Evolutionary conservation across 2,329 filamentous ascomycete genomes (phyloP).

Genomic region (Zalaria sp.): DNA sequence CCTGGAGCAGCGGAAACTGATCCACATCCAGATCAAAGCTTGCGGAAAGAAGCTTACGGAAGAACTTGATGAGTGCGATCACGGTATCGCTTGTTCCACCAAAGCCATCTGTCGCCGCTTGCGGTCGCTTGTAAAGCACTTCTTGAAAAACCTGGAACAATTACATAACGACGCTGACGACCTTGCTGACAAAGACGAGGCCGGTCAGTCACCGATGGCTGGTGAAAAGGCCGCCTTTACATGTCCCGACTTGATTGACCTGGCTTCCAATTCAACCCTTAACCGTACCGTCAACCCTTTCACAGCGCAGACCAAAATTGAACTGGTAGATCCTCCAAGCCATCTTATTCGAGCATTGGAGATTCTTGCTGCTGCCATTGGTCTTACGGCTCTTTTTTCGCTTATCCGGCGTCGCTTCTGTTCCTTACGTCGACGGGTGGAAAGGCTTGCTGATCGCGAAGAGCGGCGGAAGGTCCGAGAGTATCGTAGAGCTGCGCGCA

Average conservation of each 20-base stretch:
- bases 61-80: conserved; percentile 3
- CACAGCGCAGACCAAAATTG: not conserved
- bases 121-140: not conserved
- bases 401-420: conserved; percentile 34
- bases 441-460: conserved; percentile 39
- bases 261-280: not conserved
- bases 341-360: conserved; percentile 26
- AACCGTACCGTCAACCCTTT: conserved; percentile 1
- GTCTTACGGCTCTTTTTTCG: conserved; percentile 28
- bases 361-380: conserved; percentile 28
- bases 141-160: not conserved
- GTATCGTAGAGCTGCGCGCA: conserved; percentile 38
- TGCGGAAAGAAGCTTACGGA: not conserved
- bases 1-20: not conserved
- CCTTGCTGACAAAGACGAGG: conserved; percentile 1
- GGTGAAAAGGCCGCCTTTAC: not conserved
- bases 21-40: not conserved
- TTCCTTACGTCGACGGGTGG: conserved; percentile 35
- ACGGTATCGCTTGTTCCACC: conserved; percentile 2
- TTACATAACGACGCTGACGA: conserved; percentile 1
- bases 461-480: conserved; percentile 37
- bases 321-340: conserved; percentile 6
- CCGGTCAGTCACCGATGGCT: not conserved
- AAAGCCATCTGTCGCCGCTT: conserved; percentile 4
- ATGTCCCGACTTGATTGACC: too few species aligned